Base-by-base conservation (phyloP, 805 yeast species). In the Ogataea haglerorum region DNA sequence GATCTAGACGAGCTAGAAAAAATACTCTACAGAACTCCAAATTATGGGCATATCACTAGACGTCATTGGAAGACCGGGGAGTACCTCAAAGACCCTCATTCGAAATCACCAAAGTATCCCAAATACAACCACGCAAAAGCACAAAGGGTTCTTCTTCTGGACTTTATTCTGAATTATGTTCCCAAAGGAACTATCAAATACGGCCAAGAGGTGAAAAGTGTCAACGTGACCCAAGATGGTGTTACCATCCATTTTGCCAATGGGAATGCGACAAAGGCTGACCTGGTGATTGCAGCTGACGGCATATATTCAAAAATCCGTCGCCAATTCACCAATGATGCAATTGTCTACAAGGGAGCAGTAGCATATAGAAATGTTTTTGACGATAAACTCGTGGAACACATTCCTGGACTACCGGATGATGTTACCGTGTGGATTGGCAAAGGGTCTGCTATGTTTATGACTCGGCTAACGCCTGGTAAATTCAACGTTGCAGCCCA, bases 41-140 rank as follows among this genome's bases (percentile, higher is more conserved):
- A 19, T 14, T 21, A 21, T 6, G 32, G 27, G 12, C 30, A 24
- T 22, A 37, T 41, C 13, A 32, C 45, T 6, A 32, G 40, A 27
- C 40, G 45, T n/a, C 45, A 41, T 27, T 41, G 45, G 45, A 41
- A 41, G 30, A 41, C 45, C 3, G 45, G 45, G 10, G 45, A 41
- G 15, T 36, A n/a, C 21, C 17, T 36, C 17, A 13, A 10, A 3
- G 34, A 19, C 16, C 34, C 23, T 10, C 13, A 19, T 8, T 8
- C 14, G 2, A 17, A 15, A 10, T 19, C 13, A 9, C 34, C 21
- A 19, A 19, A 19, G 21, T 19, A 19, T 19, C 21, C 21, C 21
- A 19, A 19, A 19, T 19, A 19, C 21, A 19, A 13, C 23, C 36
- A 32, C 9, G 24, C 43, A 3, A 39, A 34, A 13, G 38, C 38